Percentiles rank a stretch among this genome's conserved stretches.
Evolutionary conservation across 2,329 filamentous ascomycete species (phyloP).

Genomic region (Canariomyces notabilis): DNA sequence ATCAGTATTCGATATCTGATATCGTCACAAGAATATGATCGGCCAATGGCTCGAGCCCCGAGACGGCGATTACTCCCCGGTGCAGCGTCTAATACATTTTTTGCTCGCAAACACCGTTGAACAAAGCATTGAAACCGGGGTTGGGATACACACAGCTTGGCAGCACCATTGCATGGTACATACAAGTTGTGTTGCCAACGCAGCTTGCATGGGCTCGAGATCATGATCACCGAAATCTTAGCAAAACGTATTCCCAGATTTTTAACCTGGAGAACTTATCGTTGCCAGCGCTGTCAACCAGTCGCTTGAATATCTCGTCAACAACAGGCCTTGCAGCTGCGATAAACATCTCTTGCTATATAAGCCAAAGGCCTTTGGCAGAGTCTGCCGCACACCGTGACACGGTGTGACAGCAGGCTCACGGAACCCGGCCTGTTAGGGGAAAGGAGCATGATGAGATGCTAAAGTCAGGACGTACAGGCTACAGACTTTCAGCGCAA

Average conservation of each 20-base stretch:
- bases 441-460: no score
- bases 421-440: no score
- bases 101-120: no score
- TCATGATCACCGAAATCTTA: constrained; percentile 1
- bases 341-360: constrained; percentile 1
- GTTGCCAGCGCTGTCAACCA: constrained; percentile 18
- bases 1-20: no score
- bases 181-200: constrained; percentile 14
- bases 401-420: constrained; percentile 6
- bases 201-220: constrained; percentile 8
- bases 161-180: no score
- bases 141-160: no score
- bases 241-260: not conserved
- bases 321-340: not conserved
- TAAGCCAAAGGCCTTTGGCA: constrained; percentile 13
- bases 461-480: constrained; percentile 18
- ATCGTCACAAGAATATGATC: no score
- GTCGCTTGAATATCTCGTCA: constrained; percentile 13
- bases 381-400: constrained; percentile 13
- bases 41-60: no score
- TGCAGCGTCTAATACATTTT: no score
- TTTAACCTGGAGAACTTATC: not conserved
- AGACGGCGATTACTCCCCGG: no score
- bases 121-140: no score
- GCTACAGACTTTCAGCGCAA: constrained; percentile 5